Base-by-base conservation (phyloP, 2,329 filamentous ascomycete species). In the Aureobasidium lini region DNA sequence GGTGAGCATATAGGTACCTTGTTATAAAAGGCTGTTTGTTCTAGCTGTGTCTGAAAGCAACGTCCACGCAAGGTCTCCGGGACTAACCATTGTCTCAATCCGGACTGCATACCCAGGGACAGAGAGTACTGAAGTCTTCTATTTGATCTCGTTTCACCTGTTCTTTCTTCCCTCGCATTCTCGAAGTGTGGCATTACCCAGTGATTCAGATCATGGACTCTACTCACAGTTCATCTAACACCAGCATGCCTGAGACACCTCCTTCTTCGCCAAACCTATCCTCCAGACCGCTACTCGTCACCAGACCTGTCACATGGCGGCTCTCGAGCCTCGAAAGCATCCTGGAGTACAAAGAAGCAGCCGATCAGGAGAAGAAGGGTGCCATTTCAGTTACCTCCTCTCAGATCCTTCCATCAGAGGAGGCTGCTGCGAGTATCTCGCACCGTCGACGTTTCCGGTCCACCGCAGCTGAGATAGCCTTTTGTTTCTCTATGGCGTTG, bases 401-500 rank as follows among this genome's bases (percentile, higher is more conserved):
- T 6, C 39, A 44, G 10, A 29, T 44, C 13, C 4, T 4, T 13
- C 9, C 39, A 4, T 37, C 31, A 2, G 42, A 34, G 13, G 32
- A 36, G 6, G 31, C 7, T 23, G 37, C 37, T 8, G 3, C 31
- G 4, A 39, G 23, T 31, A 15, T 29, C 32, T 47, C 32, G 9
- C 13, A 47, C 3, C 11, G 43, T 6, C 40, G 32, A 31, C 2
- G 48, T 15, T 72, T 71, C 60, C 67, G 70, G 16, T 66, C 66
- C 32, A 61, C 65, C n/a, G 61, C 63, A 16, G 64, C 64, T 34
- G 71, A 73, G 57, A 57, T 69, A 6, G 67, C 68, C 31, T 72
- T 73, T 61, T 67, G 66, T 61, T 70, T 72, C 64, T 68, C 69
- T 31, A 71, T 73, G 40, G 67, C 67, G 43, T 66, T 71, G 64